Base-by-base conservation (phyloP, 1,284 basidiomycete genomes). In the Ustilago trichophora region DNA sequence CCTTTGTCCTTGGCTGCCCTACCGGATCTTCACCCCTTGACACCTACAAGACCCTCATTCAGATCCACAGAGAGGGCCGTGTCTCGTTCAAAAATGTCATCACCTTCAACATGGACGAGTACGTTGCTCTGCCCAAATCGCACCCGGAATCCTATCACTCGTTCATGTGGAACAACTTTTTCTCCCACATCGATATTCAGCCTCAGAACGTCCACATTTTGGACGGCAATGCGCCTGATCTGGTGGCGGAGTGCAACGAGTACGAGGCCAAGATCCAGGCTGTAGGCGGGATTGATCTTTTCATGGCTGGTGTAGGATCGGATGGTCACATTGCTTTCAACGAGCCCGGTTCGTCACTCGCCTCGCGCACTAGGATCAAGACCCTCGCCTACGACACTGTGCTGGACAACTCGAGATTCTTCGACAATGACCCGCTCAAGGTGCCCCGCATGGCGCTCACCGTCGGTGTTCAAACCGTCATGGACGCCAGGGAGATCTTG, bases 261-360 rank as follows among this genome's bases (percentile, higher is more conserved):
- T 94, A 92, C 83, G 91, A 94, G 80, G 85, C 84, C 54, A 85
- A 86, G 67, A 94, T 94, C 84, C 89, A 89, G 78, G 82, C 86
- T 7, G 85, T 85, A 38, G 92, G 92, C 37, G 92, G 92, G 6
- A 91, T 94, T 80, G 92, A 94, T 77, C 87, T 94, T 52, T 93
- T 93, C 86, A 85, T 94, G 32, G 92, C 90, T 18, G 92, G 92
- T n/a, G 93, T 94, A 65, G 92, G 92, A 52, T 91, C 90, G 82
- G 92, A 93, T 80, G 92, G 92, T 0, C 92, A 94, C 79, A 91
- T 94, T 73, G 92, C 92, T 12, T 94, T 94, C 85, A 94, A 93
- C 83, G 91, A 92, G 84, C 48, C 77, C 83, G 90, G 91, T 15
- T 91, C 90, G 11, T 93, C 91, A 9, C 87, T 93, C 46, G 86